Conservation (phyloP, 208 protist species). For the Acanthamoeba healyi region DNA sequence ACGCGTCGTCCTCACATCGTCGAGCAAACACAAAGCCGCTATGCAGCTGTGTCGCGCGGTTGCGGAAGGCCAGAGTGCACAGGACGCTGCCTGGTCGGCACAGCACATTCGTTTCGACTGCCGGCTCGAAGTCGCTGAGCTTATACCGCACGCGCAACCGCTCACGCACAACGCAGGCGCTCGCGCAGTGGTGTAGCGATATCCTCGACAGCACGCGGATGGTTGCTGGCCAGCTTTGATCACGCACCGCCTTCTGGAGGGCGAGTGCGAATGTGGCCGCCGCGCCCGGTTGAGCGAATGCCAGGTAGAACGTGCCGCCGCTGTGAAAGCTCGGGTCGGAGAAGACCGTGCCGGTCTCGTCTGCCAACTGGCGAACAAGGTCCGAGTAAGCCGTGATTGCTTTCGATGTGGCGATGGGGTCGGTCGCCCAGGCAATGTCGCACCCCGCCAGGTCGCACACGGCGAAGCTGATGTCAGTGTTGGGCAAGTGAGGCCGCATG, state of each 20-base stretch:
- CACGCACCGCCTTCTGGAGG: neutral
- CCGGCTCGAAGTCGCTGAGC: neutral
- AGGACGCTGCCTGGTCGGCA: neutral
- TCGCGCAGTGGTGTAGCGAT: neutral
- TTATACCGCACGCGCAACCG: neutral
- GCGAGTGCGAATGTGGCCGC: neutral
- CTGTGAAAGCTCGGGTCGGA: neutral
- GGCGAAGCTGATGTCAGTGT: neutral
- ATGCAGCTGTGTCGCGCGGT: neutral
- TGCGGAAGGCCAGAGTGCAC: neutral
- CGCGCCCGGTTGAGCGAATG: neutral
- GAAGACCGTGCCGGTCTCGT: neutral
- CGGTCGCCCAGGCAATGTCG: neutral
- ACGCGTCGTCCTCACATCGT: neutral
- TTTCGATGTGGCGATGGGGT: neutral
- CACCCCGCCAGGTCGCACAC: neutral
- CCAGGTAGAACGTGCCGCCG: slow-evolving; percentile 18
- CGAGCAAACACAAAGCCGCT: neutral
- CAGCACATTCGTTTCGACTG: neutral
- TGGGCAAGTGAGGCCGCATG: neutral
- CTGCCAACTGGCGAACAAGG: neutral
- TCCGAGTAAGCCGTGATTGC: neutral
- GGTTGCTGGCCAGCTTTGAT: neutral
- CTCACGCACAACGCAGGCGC: neutral
- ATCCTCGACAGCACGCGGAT: neutral